These are phyloP conservation scores for Bassia scoparia DNA, from an alignment of 148 eudicot genomes.

Conservation along the genomic window DNA sequence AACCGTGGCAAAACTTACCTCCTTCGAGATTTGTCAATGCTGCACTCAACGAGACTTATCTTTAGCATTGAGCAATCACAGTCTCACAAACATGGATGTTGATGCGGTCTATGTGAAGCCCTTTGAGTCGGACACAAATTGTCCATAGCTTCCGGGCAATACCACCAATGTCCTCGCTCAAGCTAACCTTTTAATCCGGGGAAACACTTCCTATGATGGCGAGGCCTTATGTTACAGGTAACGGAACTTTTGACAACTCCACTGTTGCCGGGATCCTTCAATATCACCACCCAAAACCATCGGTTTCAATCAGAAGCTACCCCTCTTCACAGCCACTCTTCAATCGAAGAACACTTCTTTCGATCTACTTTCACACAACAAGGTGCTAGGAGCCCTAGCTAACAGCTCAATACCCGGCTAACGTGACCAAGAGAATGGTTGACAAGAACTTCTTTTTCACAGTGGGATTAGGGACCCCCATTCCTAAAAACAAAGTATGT, in stretches of 20 bases:
- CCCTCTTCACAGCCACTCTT: slow-evolving; percentile 38
- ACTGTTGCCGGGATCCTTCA: slow-evolving; percentile 51
- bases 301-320: background rate
- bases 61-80: slow-evolving; percentile 35
- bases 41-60: slow-evolving; percentile 29
- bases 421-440: slow-evolving; percentile 48
- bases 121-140: slow-evolving; percentile 5
- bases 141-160: slow-evolving; percentile 14
- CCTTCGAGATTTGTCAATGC: slow-evolving; percentile 26
- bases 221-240: background rate
- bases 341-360: slow-evolving; percentile 40
- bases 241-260: slow-evolving; percentile 47
- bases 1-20: slow-evolving; percentile 31
- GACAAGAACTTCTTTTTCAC: slow-evolving; percentile 42
- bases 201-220: background rate
- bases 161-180: slow-evolving; percentile 41
- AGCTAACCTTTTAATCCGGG: slow-evolving; percentile 25
- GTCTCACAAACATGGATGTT: slow-evolving; percentile 45
- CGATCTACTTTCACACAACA: slow-evolving; percentile 31
- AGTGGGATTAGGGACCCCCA: slow-evolving; percentile 33
- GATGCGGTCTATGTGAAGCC: slow-evolving; percentile 22
- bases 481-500: slow-evolving; percentile 34
- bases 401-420: slow-evolving; percentile 41
- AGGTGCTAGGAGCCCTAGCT: slow-evolving; percentile 44
- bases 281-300: slow-evolving; percentile 45